Conservation (phyloP, 306 rosid species). For the Rubus idaeus region DNA sequence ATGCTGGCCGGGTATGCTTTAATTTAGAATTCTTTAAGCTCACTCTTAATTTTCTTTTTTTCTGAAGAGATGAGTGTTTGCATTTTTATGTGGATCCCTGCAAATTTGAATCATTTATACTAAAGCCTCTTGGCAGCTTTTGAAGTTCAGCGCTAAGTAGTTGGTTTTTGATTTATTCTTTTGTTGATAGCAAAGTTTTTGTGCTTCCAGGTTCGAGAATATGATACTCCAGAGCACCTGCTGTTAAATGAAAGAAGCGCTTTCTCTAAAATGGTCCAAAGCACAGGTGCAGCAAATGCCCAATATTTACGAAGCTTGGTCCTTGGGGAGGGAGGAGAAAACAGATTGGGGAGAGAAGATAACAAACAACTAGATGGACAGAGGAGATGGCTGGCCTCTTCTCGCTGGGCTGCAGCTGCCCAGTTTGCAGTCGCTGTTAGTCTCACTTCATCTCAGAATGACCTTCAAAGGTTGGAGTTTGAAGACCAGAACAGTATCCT, state of each 20-base stretch:
- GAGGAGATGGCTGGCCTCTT: slow-evolving; percentile 50
- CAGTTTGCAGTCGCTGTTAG: slow-evolving; percentile 80
- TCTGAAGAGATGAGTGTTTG: not conserved
- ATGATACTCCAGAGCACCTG: slow-evolving; percentile 62
- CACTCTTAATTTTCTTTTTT: not conserved
- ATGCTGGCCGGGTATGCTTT: slow-evolving; percentile 69
- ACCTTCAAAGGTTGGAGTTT: slow-evolving; percentile 54
- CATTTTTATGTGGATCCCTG: not conserved
- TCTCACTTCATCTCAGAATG: slow-evolving; percentile 77
- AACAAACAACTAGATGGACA: slow-evolving; percentile 40
- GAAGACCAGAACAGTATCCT: slow-evolving; percentile 50
- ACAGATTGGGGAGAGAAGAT: slow-evolving; percentile 37
- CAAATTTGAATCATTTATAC: not conserved
- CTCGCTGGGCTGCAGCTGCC: slow-evolving; percentile 80
- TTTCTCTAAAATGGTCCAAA: slow-evolving; percentile 86
- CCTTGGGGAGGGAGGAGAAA: slow-evolving; percentile 44
- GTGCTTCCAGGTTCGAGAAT: slow-evolving; percentile 68
- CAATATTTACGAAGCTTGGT: slow-evolving; percentile 67
- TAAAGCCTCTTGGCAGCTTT: not conserved
- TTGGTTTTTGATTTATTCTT: not conserved
- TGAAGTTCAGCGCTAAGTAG: not conserved
- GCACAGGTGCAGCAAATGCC: slow-evolving; percentile 86
- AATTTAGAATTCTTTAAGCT: slow-evolving; percentile 8
- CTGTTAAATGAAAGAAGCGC: slow-evolving; percentile 62
- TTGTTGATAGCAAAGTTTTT: slow-evolving; percentile 11